Percentiles rank a stretch among this genome's conserved stretches.
Conservation (phyloP, 139 green algal genomes). For the Chlamydomonas incerta region DNA sequence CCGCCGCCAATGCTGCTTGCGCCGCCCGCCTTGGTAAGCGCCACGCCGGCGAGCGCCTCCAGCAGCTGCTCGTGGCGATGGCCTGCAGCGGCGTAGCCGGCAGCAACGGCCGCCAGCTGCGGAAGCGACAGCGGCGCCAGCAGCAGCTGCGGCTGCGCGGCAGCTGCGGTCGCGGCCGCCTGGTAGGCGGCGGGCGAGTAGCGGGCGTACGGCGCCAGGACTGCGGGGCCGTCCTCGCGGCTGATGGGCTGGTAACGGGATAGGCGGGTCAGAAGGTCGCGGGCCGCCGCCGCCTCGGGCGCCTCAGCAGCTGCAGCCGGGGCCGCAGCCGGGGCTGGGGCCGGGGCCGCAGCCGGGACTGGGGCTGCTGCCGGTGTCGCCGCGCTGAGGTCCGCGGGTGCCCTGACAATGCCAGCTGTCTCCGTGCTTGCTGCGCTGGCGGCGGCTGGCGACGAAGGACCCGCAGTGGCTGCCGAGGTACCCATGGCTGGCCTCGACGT, state of each 20-base stretch:
- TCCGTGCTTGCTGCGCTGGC: too few relatives aligned
- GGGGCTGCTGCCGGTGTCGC: too few relatives aligned
- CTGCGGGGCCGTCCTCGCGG: constrained; percentile 7
- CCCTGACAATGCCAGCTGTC: too few relatives aligned
- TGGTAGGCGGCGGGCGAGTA: not conserved
- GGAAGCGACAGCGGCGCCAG: not conserved
- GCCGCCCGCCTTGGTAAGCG: not conserved
- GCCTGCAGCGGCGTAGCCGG: constrained; percentile 19
- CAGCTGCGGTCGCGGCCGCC: not conserved
- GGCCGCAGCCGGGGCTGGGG: not conserved
- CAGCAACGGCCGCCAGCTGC: constrained; percentile 13
- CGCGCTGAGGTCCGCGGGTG: too few relatives aligned
- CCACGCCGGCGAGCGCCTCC: not conserved
- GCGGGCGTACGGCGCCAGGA: not conserved
- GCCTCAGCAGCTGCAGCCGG: not conserved
- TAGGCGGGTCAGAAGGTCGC: not conserved
- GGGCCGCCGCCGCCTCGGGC: not conserved
- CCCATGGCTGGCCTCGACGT: too few relatives aligned
- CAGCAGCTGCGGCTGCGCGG: not conserved
- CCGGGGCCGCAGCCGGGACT: too few relatives aligned
- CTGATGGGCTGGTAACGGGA: not conserved
- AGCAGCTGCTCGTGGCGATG: constrained; percentile 8
- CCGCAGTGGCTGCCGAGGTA: too few relatives aligned
- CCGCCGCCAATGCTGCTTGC: not conserved
- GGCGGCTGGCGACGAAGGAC: too few relatives aligned